phyloP scores from a whole-genome alignment of 1,284 basidiomycete genomes.

The Calocybe gambosa region DNA sequence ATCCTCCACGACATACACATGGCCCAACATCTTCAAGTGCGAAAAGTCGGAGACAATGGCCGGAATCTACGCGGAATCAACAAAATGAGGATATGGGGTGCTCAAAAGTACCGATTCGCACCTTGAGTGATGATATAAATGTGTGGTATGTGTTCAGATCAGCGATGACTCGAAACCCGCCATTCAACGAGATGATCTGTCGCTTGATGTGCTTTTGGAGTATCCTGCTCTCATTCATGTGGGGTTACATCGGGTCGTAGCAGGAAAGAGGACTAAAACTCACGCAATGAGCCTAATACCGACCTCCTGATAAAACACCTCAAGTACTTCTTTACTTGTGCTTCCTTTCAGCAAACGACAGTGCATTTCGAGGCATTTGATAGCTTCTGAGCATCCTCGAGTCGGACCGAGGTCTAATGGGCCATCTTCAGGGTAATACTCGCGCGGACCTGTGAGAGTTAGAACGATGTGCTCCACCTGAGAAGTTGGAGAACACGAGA shows the following conservation, averaged over 20 bases:
- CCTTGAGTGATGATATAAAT: slow-evolving; percentile 71
- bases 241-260: not conserved
- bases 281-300: slow-evolving; percentile 88
- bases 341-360: slow-evolving; percentile 88
- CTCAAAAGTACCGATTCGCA: not conserved
- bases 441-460: slow-evolving; percentile 76
- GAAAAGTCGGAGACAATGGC: slow-evolving; percentile 82
- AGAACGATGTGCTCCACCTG: slow-evolving; percentile 77
- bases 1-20: slow-evolving; percentile 89
- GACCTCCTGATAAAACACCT: slow-evolving; percentile 97
- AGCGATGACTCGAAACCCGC: slow-evolving; percentile 94
- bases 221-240: slow-evolving; percentile 48
- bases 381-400: slow-evolving; percentile 79
- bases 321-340: slow-evolving; percentile 84
- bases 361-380: slow-evolving; percentile 63
- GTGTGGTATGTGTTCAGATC: slow-evolving; percentile 79
- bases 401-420: slow-evolving; percentile 80
- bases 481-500: not conserved
- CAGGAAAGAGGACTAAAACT: slow-evolving; percentile 16
- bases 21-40: slow-evolving; percentile 93
- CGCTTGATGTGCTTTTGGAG: slow-evolving; percentile 95
- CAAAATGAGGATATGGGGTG: not conserved
- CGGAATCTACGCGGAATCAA: slow-evolving; percentile 36
- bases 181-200: slow-evolving; percentile 90
- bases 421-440: slow-evolving; percentile 77